A percentile compares a stretch with the other conserved stretches of the same genome.
These are phyloP conservation scores for Plasmodium vivax DNA, from an alignment of 169 alveolate genomes.

Conservation along the genomic window DNA sequence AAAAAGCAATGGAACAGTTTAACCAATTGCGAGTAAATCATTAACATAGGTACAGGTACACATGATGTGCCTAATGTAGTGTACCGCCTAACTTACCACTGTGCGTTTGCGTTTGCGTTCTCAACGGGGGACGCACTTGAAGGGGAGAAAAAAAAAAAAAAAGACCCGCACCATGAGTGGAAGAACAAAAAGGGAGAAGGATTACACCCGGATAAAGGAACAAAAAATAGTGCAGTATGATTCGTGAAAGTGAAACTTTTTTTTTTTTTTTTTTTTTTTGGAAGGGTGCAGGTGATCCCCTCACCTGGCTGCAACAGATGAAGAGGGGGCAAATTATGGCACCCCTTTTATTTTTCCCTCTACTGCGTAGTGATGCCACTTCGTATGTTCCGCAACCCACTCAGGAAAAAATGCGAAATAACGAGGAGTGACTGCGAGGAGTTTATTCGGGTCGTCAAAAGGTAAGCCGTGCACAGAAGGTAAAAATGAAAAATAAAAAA, in stretches of 20 bases:
- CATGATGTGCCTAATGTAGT: neutral
- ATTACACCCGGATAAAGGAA: constrained; percentile 32
- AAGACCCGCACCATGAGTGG: neutral
- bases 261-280: neutral
- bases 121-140: neutral
- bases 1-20: neutral
- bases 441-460: constrained; percentile 37
- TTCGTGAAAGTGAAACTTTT: neutral
- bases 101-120: neutral
- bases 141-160: neutral
- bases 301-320: neutral
- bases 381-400: neutral
- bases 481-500: neutral
- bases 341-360: neutral
- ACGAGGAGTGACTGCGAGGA: constrained; percentile 51
- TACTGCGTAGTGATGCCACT: neutral
- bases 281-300: neutral
- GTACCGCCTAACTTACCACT: neutral
- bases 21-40: neutral
- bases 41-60: neutral
- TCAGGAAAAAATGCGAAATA: constrained; percentile 12
- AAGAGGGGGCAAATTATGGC: neutral
- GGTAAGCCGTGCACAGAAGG: neutral
- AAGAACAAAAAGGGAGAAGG: neutral
- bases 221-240: constrained; percentile 52